Base-by-base conservation (phyloP, 164 flowering plant species). In the Vitis cinerea region DNA sequence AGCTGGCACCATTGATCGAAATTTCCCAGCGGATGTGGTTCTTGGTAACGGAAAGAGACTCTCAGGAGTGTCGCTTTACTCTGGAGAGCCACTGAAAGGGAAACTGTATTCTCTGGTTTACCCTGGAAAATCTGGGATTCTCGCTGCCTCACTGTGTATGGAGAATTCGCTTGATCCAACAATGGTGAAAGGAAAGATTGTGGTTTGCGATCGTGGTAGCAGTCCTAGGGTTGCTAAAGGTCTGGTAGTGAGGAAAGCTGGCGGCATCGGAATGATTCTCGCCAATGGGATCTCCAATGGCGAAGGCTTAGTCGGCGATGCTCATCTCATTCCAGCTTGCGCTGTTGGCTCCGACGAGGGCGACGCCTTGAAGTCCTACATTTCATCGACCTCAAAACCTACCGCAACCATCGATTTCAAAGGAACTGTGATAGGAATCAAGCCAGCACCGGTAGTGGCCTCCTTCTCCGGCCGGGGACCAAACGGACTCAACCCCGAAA, bases 391-490 rank as follows among this genome's bases (percentile, higher is more conserved):
- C 14, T 1, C 71, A 0, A 65, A 67, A 2, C 84, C 97, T 0
- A 85, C 83, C 0, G 96, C 89, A 7, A 84, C 92, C 10, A 79
- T 92, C 62, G 66, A 64, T 59, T 89, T 92, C 78, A 72, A 69
- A 3, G 97, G 97, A 0, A 92, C 97, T 0, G 72, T 83, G 4
- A 23, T 90, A 10, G 96, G 96, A 0, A 72, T 90, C 70, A 88
- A 83, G 61, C 96, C 96, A 0, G 96, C 97, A 1, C 97, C 97
- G n/a, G 86, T 90, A 1, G 85, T 92, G 23, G 97, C 94, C 29
- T 88, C 96, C 5, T 92, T 92, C 69, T 87, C 94, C 1, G 91
- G 83, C 12, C 74, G 96, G 11, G 97, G 97, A n/a, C 97, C 97
- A 0, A 92, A 87, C 51, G 87, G 84, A 8, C 49, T 90, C 44